Evolutionary conservation across 148 eudicot genomes (phyloP), one percentile per base, ranked within the genome.

Genomic region (Dianthus caryophyllus): DNA sequence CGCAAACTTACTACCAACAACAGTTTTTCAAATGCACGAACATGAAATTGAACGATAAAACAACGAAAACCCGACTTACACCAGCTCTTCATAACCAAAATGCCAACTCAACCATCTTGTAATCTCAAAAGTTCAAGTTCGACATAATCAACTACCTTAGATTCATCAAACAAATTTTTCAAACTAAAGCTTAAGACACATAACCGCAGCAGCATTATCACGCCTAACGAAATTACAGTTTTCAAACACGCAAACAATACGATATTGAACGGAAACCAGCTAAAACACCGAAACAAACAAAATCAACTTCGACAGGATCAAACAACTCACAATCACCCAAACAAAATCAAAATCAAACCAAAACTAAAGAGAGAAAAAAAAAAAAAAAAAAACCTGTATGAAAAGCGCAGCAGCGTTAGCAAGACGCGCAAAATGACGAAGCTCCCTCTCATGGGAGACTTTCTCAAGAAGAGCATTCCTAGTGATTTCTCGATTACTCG

Each of bases 401-500:
- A 81, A 81, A 17, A 85, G 71, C 25, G 90, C 86, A 9, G 96
- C 82, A 1, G 91, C 83, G 16, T 68, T 78, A 30, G 97, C 86
- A 46, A 87, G 85, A 33, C 96, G 66, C 22, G 93, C 73, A 26
- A 81, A 85, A 84, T 84, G 79, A 16, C 97, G 93, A 41, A 89
- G 82, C 75, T 89, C 94, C 69, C 97, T 73, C 66, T 92, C 93
- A 26, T 81, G 89, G 25, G 88, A 79, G 67, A 92, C 94, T 72
- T 71, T 84, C 71, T 87, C 89, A 22, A 92, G 79, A 52, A 92
- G 84, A 1, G 84, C 94, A 56, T 79, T 84, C 73, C 96, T 79
- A 6, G 94, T 79, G n/a, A 92, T 89, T 77, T 89, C 97, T 77
- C 73, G 85, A 15, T 79, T 81, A 72, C 97, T 92, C 14, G 97